Evolutionary conservation across 306 rosid genomes (phyloP).

Genomic region (Ziziphus jujuba): DNA sequence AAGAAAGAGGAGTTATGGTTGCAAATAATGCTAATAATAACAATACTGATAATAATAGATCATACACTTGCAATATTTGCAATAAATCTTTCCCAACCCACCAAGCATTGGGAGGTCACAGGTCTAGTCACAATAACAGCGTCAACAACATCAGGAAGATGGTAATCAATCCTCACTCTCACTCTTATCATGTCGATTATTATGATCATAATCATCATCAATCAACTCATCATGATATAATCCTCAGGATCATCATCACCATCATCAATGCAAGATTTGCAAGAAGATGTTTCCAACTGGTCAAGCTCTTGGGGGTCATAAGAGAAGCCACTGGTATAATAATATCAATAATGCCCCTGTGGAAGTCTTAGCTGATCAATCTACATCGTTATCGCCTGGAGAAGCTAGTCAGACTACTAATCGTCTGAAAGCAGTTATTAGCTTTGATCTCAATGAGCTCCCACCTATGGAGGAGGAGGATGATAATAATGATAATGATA

Average conservation of each 20-base stretch:
- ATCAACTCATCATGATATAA: no score
- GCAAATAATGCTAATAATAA: not conserved
- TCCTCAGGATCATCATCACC: no score
- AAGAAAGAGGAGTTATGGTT: not conserved
- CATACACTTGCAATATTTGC: conserved; percentile 37
- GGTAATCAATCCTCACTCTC: not conserved
- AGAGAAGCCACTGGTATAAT: not conserved
- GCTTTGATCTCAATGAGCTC: conserved; percentile 51
- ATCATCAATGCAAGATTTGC: no score
- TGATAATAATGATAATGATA: no score
- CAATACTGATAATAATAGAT: no score
- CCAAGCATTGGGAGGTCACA: conserved; percentile 56
- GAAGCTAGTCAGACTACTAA: not conserved
- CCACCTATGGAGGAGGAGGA: conserved; percentile 29
- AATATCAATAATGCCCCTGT: no score
- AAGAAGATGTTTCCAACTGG: no score
- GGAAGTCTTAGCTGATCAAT: no score
- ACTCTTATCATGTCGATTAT: no score
- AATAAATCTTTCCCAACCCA: conserved; percentile 27
- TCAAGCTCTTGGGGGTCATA: conserved; percentile 35
- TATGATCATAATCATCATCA: conserved; percentile 2
- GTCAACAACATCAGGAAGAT: conserved; percentile 8
- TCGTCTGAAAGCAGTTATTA: not conserved
- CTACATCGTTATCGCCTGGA: not conserved
- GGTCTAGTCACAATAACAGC: conserved; percentile 33